Evolutionary conservation across 2,329 filamentous ascomycete genomes (phyloP).

Genomic region (Fonsecaea multimorphosa): DNA sequence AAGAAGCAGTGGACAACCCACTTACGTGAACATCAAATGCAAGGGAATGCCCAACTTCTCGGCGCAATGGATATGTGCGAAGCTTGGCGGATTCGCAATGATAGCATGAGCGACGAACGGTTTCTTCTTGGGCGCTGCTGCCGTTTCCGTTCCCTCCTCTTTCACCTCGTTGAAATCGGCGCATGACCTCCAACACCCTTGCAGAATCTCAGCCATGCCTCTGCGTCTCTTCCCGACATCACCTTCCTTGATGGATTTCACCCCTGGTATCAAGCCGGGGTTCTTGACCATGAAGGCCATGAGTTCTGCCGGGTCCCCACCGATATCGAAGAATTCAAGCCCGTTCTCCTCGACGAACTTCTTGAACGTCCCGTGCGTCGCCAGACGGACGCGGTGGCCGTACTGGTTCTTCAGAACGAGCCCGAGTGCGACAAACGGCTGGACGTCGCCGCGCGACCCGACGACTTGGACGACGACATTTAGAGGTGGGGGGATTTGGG

Average conservation of each 20-base stretch:
- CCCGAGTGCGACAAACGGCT: slow-evolving; percentile 75
- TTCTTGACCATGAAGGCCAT: slow-evolving; percentile 95
- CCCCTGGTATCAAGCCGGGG: slow-evolving; percentile 80
- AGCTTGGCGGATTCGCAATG: slow-evolving; percentile 81
- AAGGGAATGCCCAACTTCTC: slow-evolving; percentile 78
- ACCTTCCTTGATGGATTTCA: slow-evolving; percentile 75
- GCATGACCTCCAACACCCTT: slow-evolving; percentile 86
- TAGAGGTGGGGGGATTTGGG: slow-evolving; percentile 66
- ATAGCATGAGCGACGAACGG: slow-evolving; percentile 90
- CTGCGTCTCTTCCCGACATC: slow-evolving; percentile 76
- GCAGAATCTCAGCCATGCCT: slow-evolving; percentile 80
- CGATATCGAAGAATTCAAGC: slow-evolving; percentile 77
- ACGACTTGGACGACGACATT: slow-evolving; percentile 79
- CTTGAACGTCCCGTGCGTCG: slow-evolving; percentile 73
- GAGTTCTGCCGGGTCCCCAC: slow-evolving; percentile 75
- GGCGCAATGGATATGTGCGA: slow-evolving; percentile 79
- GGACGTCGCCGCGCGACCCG: slow-evolving; percentile 75
- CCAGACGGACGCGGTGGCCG: slow-evolving; percentile 74
- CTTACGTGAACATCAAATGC: slow-evolving; percentile 90
- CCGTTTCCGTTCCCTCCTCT: slow-evolving; percentile 43
- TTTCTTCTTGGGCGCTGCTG: slow-evolving; percentile 46
- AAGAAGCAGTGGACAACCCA: slow-evolving; percentile 51
- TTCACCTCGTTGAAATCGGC: slow-evolving; percentile 74
- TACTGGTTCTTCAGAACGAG: slow-evolving; percentile 68
- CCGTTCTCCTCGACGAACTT: slow-evolving; percentile 71